phyloP scores from a whole-genome alignment of 768 basidiomycete species.

The Saitozyma sp. region DNA sequence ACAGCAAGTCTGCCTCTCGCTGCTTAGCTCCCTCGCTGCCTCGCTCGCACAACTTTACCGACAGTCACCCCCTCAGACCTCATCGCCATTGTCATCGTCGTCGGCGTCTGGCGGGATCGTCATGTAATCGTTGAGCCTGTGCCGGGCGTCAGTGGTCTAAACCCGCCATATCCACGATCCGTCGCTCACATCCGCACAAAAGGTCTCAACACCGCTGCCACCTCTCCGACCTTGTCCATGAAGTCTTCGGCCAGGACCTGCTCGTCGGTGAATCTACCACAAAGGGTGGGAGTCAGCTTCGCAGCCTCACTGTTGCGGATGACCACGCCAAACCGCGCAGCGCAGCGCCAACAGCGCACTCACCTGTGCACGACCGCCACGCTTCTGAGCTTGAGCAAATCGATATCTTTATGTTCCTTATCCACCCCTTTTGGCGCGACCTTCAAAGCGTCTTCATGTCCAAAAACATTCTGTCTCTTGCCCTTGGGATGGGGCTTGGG shows the following conservation, averaged over 20 bases:
- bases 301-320: not conserved
- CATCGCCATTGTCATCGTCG: constrained; percentile 12
- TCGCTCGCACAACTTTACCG: too few species aligned
- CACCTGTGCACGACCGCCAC: constrained; percentile 69
- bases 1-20: too few species aligned
- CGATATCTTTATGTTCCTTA: constrained; percentile 86
- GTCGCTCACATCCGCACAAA: constrained; percentile 62
- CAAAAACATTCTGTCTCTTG: constrained; percentile 74
- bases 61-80: not conserved
- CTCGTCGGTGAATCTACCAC: constrained; percentile 67
- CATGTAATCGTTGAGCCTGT: constrained; percentile 38
- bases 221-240: constrained; percentile 61
- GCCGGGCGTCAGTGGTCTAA: not conserved
- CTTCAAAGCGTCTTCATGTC: constrained; percentile 82
- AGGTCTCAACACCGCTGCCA: constrained; percentile 64
- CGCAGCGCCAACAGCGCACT: constrained; percentile 27
- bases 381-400: constrained; percentile 79
- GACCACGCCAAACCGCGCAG: too few species aligned
- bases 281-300: not conserved
- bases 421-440: constrained; percentile 85
- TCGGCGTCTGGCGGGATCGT: constrained; percentile 23
- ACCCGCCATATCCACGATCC: constrained; percentile 3
- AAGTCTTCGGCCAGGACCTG: constrained; percentile 71
- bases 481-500: constrained; percentile 64
- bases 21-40: too few species aligned